Conservation (phyloP, 805 yeast species). For the Lipomyces orientalis region DNA sequence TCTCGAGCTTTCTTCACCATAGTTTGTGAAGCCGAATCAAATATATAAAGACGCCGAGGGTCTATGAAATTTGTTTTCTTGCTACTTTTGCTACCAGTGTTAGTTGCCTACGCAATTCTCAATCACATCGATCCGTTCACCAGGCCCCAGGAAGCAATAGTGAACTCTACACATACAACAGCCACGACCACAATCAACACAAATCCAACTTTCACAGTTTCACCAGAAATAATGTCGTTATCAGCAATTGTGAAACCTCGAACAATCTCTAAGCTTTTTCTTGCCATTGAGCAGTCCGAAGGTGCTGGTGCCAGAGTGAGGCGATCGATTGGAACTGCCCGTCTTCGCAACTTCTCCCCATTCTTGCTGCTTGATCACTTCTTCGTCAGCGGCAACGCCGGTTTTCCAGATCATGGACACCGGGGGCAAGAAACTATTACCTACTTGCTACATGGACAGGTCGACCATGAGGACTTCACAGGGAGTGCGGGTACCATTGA, state of each 20-base stretch:
- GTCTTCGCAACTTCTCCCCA: constrained; percentile 77
- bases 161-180: background rate
- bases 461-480: constrained; percentile 86
- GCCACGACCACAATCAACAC: constrained; percentile 3
- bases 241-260: constrained; percentile 42
- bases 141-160: background rate
- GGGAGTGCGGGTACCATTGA: constrained; percentile 78
- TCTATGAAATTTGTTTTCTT: constrained; percentile 18
- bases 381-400: constrained; percentile 61
- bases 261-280: constrained; percentile 56
- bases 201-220: constrained; percentile 2
- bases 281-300: constrained; percentile 75
- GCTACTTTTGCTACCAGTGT: constrained; percentile 14
- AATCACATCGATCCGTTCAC: constrained; percentile 8
- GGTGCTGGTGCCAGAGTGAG: constrained; percentile 90
- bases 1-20: background rate
- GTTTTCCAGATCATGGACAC: constrained; percentile 85
- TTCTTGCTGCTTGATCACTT: constrained; percentile 84
- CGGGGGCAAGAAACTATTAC: constrained; percentile 85
- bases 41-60: constrained; percentile 1
- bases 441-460: constrained; percentile 63
- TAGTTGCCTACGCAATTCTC: constrained; percentile 13
- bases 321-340: constrained; percentile 74
- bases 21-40: background rate
- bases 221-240: constrained; percentile 16